Evolutionary conservation across 768 basidiomycete species (phyloP).

Genomic region (Lactifluus hygrophoroides): DNA sequence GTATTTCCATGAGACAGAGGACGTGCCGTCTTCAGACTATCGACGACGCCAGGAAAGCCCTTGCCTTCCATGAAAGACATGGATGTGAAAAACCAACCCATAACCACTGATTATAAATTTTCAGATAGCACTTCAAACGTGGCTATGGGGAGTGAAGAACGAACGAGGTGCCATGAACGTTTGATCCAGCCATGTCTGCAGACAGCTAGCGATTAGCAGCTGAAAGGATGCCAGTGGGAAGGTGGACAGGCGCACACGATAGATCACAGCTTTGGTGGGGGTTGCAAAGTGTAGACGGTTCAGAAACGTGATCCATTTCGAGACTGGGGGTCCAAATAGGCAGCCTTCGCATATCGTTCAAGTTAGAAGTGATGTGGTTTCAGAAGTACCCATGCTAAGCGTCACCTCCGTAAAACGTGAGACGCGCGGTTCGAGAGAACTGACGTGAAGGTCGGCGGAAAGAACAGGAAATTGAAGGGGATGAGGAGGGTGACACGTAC

Average conservation of each 20-base stretch:
- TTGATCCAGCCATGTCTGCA: constrained; percentile 77
- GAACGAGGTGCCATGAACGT: constrained; percentile 62
- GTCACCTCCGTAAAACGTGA: constrained; percentile 67
- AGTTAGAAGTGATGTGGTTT: neutral
- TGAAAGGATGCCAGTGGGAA: neutral
- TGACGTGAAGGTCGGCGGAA: constrained; percentile 20
- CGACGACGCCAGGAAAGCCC: constrained; percentile 39
- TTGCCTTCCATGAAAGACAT: constrained; percentile 81
- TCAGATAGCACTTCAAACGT: neutral
- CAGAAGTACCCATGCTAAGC: neutral
- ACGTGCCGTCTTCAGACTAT: constrained; percentile 35
- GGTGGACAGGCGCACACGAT: constrained; percentile 39
- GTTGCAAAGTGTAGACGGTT: constrained; percentile 60
- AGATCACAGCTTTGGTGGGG: constrained; percentile 49
- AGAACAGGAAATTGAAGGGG: neutral
- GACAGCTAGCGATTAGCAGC: neutral
- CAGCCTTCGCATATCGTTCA: constrained; percentile 31
- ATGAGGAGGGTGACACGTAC: constrained; percentile 31
- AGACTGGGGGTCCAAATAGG: constrained; percentile 74
- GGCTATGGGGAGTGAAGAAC: constrained; percentile 9
- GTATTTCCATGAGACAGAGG: neutral
- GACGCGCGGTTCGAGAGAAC: constrained; percentile 52
- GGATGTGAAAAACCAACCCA: constrained; percentile 56
- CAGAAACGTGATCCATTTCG: constrained; percentile 73
- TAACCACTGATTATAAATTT: constrained; percentile 27